Evolutionary conservation across 2,329 filamentous ascomycete genomes (phyloP), one percentile per base, ranked within the genome.

Genomic region (Alternaria brassicae): DNA sequence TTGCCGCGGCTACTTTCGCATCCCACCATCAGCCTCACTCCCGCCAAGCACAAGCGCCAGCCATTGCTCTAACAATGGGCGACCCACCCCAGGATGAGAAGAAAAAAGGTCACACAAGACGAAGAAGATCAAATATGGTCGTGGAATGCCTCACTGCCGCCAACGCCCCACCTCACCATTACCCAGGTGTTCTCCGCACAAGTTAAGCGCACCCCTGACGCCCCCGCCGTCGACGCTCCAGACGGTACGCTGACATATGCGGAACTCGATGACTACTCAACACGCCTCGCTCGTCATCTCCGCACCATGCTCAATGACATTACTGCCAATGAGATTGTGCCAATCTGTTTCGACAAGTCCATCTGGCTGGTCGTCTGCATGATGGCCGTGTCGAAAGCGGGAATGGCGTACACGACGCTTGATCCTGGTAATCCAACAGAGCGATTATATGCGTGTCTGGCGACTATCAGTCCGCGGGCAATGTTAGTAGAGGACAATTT

Each of bases 261-360:
- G 17, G 23, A 54, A 47, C 23, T 54, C 21, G 41, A 54, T 9
- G 15, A 47, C n/a, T 47, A 54, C 19, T 54, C 52, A 28, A 47
- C 52, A 12, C 52, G 41, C 9, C 23, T 54, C 23, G 52, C 52
- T 4, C 32, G 21, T 10, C 41, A 54, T 54, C 41, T 48, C 12
- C 41, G 42, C 34, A 54, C 21, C 10, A 48, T 30, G 15, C 41
- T 54, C 23, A 37, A 25, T 15, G 23, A 47, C 13, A 37, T 45
- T 23, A 47, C 30, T 9, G 44, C 52, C 9, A 41, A 39, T 37
- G 25, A 54, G 19, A 39, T 54, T n/a, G 42, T 54, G 7, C 52
- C 52, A 13, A 54, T 54, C 25, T 54, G 52, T 37, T 54, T 54
- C 52, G 52, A 54, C 23, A 54, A 54, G 13, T 54, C 52, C 8